A percentile compares a stretch with the other conserved stretches of the same genome.
phyloP scores from a whole-genome alignment of 306 rosid species.

The Elaeagnus macrophylla region DNA sequence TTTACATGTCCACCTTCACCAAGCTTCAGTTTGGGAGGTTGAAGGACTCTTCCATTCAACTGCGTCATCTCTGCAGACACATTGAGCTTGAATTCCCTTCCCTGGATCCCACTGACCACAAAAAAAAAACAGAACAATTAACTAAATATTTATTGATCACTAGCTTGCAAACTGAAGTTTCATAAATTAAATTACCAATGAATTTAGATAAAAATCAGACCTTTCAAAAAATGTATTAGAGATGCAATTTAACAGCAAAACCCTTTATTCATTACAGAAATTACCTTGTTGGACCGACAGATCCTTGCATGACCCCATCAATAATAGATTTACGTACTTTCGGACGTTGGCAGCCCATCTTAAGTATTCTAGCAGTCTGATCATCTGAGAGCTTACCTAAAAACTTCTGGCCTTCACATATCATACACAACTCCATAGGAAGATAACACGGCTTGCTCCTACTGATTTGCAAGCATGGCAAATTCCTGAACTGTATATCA shows the following conservation, averaged over 20 bases:
- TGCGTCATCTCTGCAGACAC: conserved; percentile 83
- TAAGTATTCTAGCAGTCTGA: conserved; percentile 89
- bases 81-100: conserved; percentile 70
- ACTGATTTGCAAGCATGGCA: conserved; percentile 92
- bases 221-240: not conserved
- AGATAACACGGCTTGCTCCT: conserved; percentile 95
- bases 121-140: conserved; percentile 15
- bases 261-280: not conserved
- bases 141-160: not conserved
- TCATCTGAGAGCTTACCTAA: conserved; percentile 90
- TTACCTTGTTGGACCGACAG: conserved; percentile 85
- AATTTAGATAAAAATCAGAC: not conserved
- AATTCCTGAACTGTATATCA: conserved; percentile 70
- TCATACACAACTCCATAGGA: conserved; percentile 96
- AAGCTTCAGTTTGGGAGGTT: conserved; percentile 89
- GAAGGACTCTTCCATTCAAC: conserved; percentile 79
- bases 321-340: conserved; percentile 75
- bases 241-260: not conserved
- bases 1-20: conserved; percentile 82
- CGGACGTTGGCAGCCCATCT: conserved; percentile 94
- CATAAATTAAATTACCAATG: not conserved
- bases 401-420: conserved; percentile 94
- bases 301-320: conserved; percentile 78
- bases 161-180: not conserved
- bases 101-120: conserved; percentile 59